Evolutionary conservation across 1,284 basidiomycete species (phyloP), one percentile per base, ranked within the genome.

Genomic region (Tilletia caries): DNA sequence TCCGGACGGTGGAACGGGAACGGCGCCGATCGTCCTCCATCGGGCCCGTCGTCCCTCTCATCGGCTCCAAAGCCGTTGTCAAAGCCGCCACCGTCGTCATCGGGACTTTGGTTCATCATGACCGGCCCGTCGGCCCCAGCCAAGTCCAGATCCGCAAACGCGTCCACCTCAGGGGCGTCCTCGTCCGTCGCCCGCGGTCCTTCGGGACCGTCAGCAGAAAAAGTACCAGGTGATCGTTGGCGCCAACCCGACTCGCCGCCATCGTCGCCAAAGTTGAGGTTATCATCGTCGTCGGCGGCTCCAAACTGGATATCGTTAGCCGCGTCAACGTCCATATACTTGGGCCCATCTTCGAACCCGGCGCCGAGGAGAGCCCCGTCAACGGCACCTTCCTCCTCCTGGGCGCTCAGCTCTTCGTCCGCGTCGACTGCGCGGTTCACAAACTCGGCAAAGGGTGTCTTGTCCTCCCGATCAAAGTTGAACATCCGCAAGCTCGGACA

Each of bases 21-120:
- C 37, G 37, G 10, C 58, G 27, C 18, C 18, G 58, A 15, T 33
- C 32, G 29, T 23, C 90, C 90, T 68, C 86, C 85, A 23, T 87
- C 86, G 43, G 90, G 86, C 18, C 92, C 92, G 82, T 94, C 92
- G 79, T 93, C 94, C 0, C 91, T 89, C 23, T 90, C 87, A 68
- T 89, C 88, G 3, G 84, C 84, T 4, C 88, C 89, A 4, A 62
- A 37, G 2, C 67, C 71, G 12, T 15, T n/a, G 2, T 67, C 64
- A 34, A 10, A 64, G 62, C n/a, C 85, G n/a, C 71, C 70, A 32
- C 74, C 73, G 20, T 82, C 83, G 41, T 83, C 84, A 27, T 85
- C 86, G 33, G 84, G 85, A 15, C 81, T 86, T 25, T n/a, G 44
- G 27, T 58, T 33, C 54, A 34, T 70, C 68, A 27, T 66, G 60